A percentile compares a stretch with the other conserved stretches of the same genome.
These are phyloP conservation scores for Carex arenaria DNA, from an alignment of 202 grass and related monocot genomes.

Conservation along the genomic window DNA sequence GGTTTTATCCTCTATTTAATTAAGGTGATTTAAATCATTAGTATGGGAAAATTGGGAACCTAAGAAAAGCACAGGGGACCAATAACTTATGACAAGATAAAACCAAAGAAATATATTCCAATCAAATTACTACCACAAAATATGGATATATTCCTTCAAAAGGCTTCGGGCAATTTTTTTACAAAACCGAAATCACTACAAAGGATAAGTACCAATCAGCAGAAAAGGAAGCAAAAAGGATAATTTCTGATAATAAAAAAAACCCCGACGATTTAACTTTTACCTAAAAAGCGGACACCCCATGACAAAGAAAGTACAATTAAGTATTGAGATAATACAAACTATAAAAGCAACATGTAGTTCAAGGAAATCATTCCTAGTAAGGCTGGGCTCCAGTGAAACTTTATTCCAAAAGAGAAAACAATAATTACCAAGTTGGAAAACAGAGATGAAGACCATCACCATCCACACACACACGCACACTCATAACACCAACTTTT, in stretches of 20 bases:
- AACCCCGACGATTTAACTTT: background rate
- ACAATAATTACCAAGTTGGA: background rate
- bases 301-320: slow-evolving; percentile 6
- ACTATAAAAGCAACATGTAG: background rate
- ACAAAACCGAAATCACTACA: background rate
- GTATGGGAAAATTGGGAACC: background rate
- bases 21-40: background rate
- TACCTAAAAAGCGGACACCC: background rate
- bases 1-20: background rate
- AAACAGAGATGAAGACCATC: slow-evolving; percentile 2
- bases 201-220: background rate
- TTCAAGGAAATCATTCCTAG: slow-evolving; percentile 2
- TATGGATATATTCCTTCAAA: background rate
- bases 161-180: background rate
- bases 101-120: background rate
- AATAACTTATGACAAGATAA: background rate
- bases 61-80: background rate
- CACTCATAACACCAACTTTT: background rate
- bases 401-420: background rate
- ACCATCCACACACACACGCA: background rate
- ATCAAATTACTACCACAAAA: background rate
- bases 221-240: background rate
- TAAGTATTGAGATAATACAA: slow-evolving; percentile 6
- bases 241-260: background rate
- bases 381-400: background rate